Evolutionary conservation across 257 asterid species (phyloP), one percentile per base, ranked within the genome.

Genomic region (Solanum lignicaule): DNA sequence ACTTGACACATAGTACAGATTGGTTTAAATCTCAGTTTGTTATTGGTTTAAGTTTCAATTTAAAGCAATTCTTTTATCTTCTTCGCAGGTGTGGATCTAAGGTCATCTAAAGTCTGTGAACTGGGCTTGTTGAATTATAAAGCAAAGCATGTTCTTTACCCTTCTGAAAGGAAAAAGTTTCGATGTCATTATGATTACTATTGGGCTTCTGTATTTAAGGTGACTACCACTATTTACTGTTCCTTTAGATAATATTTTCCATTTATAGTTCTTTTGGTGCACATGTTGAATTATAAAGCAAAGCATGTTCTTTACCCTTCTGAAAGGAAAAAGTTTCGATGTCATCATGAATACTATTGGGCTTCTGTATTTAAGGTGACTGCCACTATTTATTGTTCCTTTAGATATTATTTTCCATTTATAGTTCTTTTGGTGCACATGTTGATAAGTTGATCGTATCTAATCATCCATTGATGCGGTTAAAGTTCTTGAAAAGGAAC

Each of bases 121-220:
- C 90, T 97, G 88, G 99, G 99, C 48, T 92, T 96, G 84, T 86
- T 97, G 71, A 95, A 96, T 90, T 96, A 96, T 87, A 95, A 93
- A 89, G 99, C 99, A 76, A 97, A 96, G 91, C 93, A 91, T 89
- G 99, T 94, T 13, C 95, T 97, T 88, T 91, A 96, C 90, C 98
- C 98, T 23, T 90, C 88, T 76, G 98, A 95, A 87, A 91, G 93
- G 65, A 95, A 92, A 91, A 97, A 93, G 86, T 96, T 93, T 75
- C 95, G 99, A 78, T 97, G 99, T 89, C 99, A 89, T 89, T 94
- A 92, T 89, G 99, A 97, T 92, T 97, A 97, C 92, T 97, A 97
- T 58, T 97, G 99, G 99, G 98, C 99, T 87, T 95, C 99, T 88
- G 95, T 97, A 21, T 95, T 97, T 90, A 91, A 97, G 99, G 99